Conservation (phyloP, 2,329 filamentous ascomycete genomes). For the Botrytis deweyae region DNA sequence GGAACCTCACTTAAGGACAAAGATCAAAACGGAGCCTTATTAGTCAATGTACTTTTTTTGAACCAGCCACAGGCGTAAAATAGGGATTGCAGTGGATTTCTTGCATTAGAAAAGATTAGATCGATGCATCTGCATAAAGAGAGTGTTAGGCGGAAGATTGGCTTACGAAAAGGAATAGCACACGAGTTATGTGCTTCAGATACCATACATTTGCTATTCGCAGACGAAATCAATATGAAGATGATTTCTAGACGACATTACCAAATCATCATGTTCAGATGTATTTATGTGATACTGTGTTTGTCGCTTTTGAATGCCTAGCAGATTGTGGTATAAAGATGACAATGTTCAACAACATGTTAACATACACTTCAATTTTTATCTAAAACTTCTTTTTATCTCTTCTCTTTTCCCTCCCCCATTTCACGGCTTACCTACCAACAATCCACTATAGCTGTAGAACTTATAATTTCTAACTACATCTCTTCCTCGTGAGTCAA, state of each 20-base stretch:
- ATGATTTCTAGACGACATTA: not conserved
- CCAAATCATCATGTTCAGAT: not conserved
- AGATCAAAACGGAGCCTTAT: slow-evolving; percentile 37
- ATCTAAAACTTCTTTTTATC: not conserved
- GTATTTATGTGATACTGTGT: not conserved
- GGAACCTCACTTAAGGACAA: slow-evolving; percentile 16
- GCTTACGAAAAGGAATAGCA: not conserved
- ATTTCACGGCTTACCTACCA: not conserved
- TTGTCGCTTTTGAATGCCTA: not conserved
- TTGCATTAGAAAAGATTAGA: slow-evolving; percentile 8
- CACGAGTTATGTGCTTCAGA: not conserved
- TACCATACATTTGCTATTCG: not conserved
- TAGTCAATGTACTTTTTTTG: not conserved
- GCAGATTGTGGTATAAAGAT: not conserved
- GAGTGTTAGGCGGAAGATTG: not conserved
- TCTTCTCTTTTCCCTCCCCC: not conserved
- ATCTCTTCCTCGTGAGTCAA: not conserved
- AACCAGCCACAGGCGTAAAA: not conserved
- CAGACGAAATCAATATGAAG: not conserved
- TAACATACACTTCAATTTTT: not conserved
- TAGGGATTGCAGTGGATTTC: not conserved
- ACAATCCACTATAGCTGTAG: not conserved
- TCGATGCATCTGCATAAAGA: not conserved
- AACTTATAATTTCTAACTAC: not conserved
- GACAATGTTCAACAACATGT: not conserved